phyloP scores from a whole-genome alignment of 2,329 filamentous ascomycete genomes.

The Scedosporium aurantiacum region DNA sequence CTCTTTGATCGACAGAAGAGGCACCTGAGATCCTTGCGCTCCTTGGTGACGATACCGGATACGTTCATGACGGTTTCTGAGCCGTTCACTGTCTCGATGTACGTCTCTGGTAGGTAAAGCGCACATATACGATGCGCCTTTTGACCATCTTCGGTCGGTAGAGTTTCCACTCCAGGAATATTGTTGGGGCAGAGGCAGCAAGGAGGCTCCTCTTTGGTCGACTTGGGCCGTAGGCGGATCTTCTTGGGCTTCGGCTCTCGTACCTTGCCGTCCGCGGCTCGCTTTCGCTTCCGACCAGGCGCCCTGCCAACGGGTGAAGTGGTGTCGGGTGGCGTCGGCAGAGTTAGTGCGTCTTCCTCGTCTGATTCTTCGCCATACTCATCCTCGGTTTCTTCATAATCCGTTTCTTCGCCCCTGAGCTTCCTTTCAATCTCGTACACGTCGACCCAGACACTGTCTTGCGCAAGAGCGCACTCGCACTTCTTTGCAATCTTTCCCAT shows the following conservation, averaged over 20 bases:
- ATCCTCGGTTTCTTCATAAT: slow-evolving; percentile 69
- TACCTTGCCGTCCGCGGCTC: slow-evolving; percentile 15
- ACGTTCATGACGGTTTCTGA: slow-evolving; percentile 68
- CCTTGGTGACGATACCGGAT: slow-evolving; percentile 71
- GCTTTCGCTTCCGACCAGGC: slow-evolving; percentile 50
- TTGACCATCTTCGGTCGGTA: slow-evolving; percentile 78
- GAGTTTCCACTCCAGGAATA: slow-evolving; percentile 66
- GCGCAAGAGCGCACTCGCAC: slow-evolving; percentile 87
- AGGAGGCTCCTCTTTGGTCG: slow-evolving; percentile 61
- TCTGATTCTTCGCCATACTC: slow-evolving; percentile 56
- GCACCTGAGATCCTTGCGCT: slow-evolving; percentile 83
- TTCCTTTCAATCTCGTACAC: slow-evolving; percentile 94
- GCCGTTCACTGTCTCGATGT: slow-evolving; percentile 61
- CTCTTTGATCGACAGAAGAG: slow-evolving; percentile 88
- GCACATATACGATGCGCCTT: slow-evolving; percentile 84
- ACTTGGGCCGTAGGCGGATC: slow-evolving; percentile 62
- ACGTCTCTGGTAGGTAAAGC: slow-evolving; percentile 84
- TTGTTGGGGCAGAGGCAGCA: slow-evolving; percentile 92
- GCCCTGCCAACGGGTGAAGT: slow-evolving; percentile 47
- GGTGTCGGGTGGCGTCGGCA: slow-evolving; percentile 69
- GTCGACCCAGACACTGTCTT: slow-evolving; percentile 98
- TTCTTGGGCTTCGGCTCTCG: slow-evolving; percentile 41
- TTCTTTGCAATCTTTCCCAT: slow-evolving; percentile 94
- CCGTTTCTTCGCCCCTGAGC: slow-evolving; percentile 76
- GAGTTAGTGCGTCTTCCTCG: slow-evolving; percentile 50